Evolutionary conservation across 257 asterid species (phyloP).

Genomic region (Petunia secreta): DNA sequence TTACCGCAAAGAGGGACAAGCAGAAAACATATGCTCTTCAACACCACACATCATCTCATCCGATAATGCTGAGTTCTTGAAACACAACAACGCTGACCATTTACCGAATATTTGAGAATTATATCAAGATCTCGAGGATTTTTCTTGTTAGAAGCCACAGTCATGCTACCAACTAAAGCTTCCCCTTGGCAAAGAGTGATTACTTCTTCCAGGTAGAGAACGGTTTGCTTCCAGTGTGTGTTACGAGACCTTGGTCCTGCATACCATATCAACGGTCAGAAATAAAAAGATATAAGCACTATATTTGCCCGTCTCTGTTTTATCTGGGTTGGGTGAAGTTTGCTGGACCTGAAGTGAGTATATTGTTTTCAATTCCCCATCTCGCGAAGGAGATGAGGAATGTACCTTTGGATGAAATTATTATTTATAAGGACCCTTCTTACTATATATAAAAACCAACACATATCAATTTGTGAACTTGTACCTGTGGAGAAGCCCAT

Average conservation of each 20-base stretch:
- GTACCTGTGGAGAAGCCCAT: conserved; percentile 87
- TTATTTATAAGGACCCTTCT: background rate
- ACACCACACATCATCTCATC: conserved; percentile 51
- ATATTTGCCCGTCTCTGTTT: background rate
- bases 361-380: background rate
- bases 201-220: conserved; percentile 90
- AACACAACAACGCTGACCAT: conserved; percentile 65
- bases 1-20: background rate
- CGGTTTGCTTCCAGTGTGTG: conserved; percentile 97
- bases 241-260: conserved; percentile 86
- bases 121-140: conserved; percentile 97
- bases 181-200: conserved; percentile 86
- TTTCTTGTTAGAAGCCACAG: conserved; percentile 81
- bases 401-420: background rate
- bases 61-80: conserved; percentile 66
- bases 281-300: background rate
- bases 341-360: background rate
- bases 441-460: no score
- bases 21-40: conserved; percentile 3
- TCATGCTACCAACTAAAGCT: conserved; percentile 63
- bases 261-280: conserved; percentile 5
- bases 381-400: background rate
- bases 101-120: conserved; percentile 67
- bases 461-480: no score
- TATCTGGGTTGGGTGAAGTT: background rate